Evolutionary conservation across 1,284 basidiomycete genomes (phyloP).

Genomic region (Ganoderma meredithae): DNA sequence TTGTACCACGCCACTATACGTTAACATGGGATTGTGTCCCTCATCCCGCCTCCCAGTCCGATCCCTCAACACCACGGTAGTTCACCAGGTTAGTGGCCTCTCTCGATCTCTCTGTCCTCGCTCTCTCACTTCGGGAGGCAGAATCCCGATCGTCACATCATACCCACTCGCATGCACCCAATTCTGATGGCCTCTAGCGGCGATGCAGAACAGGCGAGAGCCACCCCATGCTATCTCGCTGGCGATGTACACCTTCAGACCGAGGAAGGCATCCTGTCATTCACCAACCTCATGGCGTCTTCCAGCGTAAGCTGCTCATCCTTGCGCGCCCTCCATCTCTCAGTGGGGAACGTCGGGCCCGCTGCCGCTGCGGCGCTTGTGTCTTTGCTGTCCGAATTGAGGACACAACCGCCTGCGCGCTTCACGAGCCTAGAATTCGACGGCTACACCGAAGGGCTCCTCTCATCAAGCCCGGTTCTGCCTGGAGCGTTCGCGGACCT

Average conservation of each 20-base stretch:
- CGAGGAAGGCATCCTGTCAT: not conserved
- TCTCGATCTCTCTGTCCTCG: not conserved
- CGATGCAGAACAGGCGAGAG: not conserved
- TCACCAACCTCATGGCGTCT: not conserved
- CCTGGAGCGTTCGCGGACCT: slow-evolving; percentile 7
- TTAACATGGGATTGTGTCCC: not conserved
- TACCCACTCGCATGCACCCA: not conserved
- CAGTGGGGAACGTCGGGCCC: not conserved
- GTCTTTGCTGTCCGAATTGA: not conserved
- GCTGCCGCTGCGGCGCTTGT: not conserved
- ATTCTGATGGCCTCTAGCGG: not conserved
- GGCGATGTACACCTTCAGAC: not conserved
- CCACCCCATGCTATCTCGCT: not conserved
- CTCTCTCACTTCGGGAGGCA: not conserved
- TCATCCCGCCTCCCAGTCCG: not conserved
- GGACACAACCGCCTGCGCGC: not conserved
- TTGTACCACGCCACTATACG: slow-evolving; percentile 1
- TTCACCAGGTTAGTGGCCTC: not conserved
- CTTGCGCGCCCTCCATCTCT: not conserved
- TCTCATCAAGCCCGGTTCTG: not conserved
- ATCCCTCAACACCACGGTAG: not conserved
- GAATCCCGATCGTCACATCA: not conserved
- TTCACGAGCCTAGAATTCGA: not conserved
- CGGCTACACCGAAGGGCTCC: not conserved
- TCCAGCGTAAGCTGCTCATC: not conserved